Percentiles rank a stretch among this genome's conserved stretches.
phyloP scores from a whole-genome alignment of 2,329 filamentous ascomycete species.

The Penicillium sp. region DNA sequence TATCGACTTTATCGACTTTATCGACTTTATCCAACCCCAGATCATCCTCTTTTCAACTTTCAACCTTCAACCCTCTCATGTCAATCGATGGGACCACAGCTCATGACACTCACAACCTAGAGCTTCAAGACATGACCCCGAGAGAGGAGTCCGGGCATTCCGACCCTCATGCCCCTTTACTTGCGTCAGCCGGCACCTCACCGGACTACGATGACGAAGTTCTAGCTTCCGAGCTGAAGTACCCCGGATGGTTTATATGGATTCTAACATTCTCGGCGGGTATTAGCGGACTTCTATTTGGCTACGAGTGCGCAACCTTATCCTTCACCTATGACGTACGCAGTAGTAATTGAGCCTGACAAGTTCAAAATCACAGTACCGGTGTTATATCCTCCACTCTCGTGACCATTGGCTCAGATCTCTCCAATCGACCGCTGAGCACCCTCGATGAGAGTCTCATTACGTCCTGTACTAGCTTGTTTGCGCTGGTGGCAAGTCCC shows the following conservation, averaged over 20 bases:
- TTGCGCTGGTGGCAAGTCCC: slow-evolving; percentile 54
- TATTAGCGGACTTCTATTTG: slow-evolving; percentile 56
- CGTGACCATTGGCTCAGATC: slow-evolving; percentile 51
- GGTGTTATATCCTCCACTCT: slow-evolving; percentile 59
- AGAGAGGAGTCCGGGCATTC: slow-evolving; percentile 21
- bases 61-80: background rate
- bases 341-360: slow-evolving; percentile 8
- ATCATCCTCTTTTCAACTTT: slow-evolving; percentile 2
- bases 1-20: slow-evolving; percentile 14
- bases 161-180: slow-evolving; percentile 30
- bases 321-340: background rate
- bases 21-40: slow-evolving; percentile 15
- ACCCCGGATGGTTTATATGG: slow-evolving; percentile 48
- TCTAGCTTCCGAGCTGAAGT: slow-evolving; percentile 10
- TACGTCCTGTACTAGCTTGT: slow-evolving; percentile 54
- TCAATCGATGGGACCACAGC: slow-evolving; percentile 1
- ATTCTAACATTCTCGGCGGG: slow-evolving; percentile 54
- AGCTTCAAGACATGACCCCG: slow-evolving; percentile 22
- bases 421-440: slow-evolving; percentile 47
- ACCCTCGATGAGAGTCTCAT: slow-evolving; percentile 57
- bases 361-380: slow-evolving; percentile 41
- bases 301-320: slow-evolving; percentile 50
- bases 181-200: slow-evolving; percentile 17
- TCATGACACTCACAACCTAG: slow-evolving; percentile 7
- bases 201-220: slow-evolving; percentile 11